Evolutionary conservation across 2,329 filamentous ascomycete species (phyloP).

Genomic region (Paecilomyces sp.): DNA sequence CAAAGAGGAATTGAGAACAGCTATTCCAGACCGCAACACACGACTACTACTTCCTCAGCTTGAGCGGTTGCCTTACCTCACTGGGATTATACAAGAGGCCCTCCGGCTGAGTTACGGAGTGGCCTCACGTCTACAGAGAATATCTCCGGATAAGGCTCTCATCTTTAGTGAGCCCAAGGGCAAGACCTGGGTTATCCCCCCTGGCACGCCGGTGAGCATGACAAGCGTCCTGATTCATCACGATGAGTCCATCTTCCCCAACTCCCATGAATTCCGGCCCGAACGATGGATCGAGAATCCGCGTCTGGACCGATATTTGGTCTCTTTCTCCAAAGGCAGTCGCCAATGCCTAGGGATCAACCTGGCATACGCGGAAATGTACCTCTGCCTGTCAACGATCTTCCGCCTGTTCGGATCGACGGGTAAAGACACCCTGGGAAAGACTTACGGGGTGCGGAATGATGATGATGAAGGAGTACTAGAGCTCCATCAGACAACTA

Average conservation of each 20-base stretch:
- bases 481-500: background rate
- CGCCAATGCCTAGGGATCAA: constrained; percentile 33
- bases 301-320: constrained; percentile 24
- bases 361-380: background rate
- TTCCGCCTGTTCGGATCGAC: background rate
- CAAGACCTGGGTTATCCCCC: background rate
- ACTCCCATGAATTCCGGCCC: constrained; percentile 29
- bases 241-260: constrained; percentile 25
- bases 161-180: background rate
- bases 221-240: constrained; percentile 16
- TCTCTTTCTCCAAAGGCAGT: constrained; percentile 39
- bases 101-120: constrained; percentile 22
- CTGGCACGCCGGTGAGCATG: constrained; percentile 24
- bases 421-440: background rate
- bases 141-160: background rate
- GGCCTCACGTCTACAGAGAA: background rate
- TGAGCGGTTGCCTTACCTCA: constrained; percentile 29
- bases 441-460: background rate
- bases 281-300: constrained; percentile 32
- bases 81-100: constrained; percentile 33
- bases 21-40: constrained; percentile 28
- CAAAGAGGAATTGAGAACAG: constrained; percentile 28
- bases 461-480: background rate
- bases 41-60: constrained; percentile 25
- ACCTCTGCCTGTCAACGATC: background rate